These are phyloP conservation scores for Puccinia polysora DNA, from an alignment of 1,284 basidiomycete genomes.

Conservation along the genomic window DNA sequence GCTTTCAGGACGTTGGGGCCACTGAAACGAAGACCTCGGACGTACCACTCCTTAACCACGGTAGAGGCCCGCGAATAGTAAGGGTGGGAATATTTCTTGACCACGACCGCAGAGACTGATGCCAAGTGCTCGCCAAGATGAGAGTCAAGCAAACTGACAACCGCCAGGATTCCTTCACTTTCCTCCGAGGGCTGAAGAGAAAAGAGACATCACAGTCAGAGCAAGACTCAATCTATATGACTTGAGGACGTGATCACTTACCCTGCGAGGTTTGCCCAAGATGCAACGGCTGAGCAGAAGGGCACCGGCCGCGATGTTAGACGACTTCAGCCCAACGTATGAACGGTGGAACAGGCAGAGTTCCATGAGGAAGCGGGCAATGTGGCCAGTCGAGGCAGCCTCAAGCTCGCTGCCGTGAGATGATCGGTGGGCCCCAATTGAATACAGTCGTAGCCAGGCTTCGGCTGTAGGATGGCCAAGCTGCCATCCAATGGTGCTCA, in stretches of 20 bases:
- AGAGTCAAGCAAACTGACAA: slow-evolving; percentile 75
- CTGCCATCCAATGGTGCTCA: slow-evolving; percentile 91
- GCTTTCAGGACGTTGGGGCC: neutral
- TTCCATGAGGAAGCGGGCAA: slow-evolving; percentile 97
- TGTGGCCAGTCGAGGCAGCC: slow-evolving; percentile 70
- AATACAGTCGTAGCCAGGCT: slow-evolving; percentile 75
- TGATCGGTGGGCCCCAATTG: slow-evolving; percentile 50
- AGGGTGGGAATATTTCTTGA: slow-evolving; percentile 94
- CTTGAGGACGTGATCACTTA: slow-evolving; percentile 55
- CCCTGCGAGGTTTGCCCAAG: slow-evolving; percentile 68
- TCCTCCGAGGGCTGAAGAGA: slow-evolving; percentile 40
- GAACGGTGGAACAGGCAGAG: slow-evolving; percentile 94
- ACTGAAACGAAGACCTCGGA: slow-evolving; percentile 55
- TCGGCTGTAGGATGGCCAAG: slow-evolving; percentile 97
- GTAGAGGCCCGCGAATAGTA: slow-evolving; percentile 93
- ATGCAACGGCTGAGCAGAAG: slow-evolving; percentile 83
- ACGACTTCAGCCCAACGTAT: slow-evolving; percentile 79
- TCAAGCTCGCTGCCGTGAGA: slow-evolving; percentile 10
- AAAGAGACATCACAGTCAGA: slow-evolving; percentile 7
- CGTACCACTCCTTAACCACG: slow-evolving; percentile 83
- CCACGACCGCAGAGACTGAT: slow-evolving; percentile 81
- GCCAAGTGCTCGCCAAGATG: slow-evolving; percentile 78
- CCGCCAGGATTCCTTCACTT: slow-evolving; percentile 60
- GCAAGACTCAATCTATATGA: slow-evolving; percentile 6
- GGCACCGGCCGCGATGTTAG: slow-evolving; percentile 78